These are phyloP conservation scores for Monosporascus sp. DNA, from an alignment of 2,329 filamentous ascomycete species.

Conservation along the genomic window DNA sequence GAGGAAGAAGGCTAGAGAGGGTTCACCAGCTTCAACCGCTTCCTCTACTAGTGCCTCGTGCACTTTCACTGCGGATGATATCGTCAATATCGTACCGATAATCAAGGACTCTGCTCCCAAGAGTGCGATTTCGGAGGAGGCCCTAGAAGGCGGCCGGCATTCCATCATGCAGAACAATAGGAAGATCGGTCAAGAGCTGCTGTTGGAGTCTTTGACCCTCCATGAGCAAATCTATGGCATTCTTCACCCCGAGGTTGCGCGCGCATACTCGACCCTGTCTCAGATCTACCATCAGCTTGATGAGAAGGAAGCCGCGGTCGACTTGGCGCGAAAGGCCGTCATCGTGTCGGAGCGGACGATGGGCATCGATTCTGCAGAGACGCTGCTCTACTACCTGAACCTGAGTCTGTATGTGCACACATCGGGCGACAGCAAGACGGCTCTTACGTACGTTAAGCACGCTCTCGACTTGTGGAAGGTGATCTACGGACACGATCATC, in stretches of 20 bases:
- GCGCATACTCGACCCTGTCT: constrained; percentile 89
- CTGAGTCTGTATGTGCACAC: constrained; percentile 91
- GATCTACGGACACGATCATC: constrained; percentile 89
- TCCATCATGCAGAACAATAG: constrained; percentile 94
- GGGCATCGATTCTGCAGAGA: constrained; percentile 89
- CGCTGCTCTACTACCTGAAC: constrained; percentile 92
- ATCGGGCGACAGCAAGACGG: constrained; percentile 80
- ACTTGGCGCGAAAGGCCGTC: constrained; percentile 92
- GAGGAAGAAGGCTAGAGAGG: constrained; percentile 54
- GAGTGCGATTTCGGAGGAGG: constrained; percentile 89
- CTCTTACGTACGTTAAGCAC: constrained; percentile 85
- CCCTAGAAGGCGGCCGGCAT: constrained; percentile 89
- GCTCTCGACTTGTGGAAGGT: constrained; percentile 95
- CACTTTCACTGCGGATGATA: constrained; percentile 78
- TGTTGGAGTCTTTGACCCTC: constrained; percentile 90
- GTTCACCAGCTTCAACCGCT: constrained; percentile 42
- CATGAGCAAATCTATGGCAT: constrained; percentile 99
- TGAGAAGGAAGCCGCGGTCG: constrained; percentile 91
- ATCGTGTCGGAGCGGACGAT: constrained; percentile 93
- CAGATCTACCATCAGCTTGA: constrained; percentile 98
- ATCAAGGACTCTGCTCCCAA: constrained; percentile 92
- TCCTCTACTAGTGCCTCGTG: constrained; percentile 35
- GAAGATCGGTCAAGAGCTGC: constrained; percentile 90
- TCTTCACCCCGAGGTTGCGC: constrained; percentile 90
- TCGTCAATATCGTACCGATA: constrained; percentile 88